A percentile compares a stretch with the other conserved stretches of the same genome.
phyloP scores from a whole-genome alignment of 1,284 basidiomycete genomes.

The Porogramme epimiltina region DNA sequence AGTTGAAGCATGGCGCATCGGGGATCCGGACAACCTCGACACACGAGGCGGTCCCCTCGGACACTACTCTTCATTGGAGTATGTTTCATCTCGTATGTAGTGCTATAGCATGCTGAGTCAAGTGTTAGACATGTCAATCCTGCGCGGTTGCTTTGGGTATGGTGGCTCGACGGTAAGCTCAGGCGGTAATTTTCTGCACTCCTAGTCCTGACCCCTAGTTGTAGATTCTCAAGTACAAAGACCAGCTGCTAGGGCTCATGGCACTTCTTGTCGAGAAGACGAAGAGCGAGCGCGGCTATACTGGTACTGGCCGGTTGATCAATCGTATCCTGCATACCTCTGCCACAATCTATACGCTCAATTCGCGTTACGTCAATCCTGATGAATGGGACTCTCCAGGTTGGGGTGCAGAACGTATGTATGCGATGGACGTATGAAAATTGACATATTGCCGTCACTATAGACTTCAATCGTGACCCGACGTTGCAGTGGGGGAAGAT shows the following conservation, averaged over 20 bases:
- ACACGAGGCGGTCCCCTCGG: conserved; percentile 80
- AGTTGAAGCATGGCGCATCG: conserved; percentile 92
- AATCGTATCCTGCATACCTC: conserved; percentile 80
- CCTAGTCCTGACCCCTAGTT: not conserved
- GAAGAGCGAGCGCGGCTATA: conserved; percentile 90
- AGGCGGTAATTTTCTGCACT: too few relatives aligned
- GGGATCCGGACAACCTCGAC: conserved; percentile 88
- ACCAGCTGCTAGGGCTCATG: conserved; percentile 71
- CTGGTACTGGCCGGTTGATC: conserved; percentile 79
- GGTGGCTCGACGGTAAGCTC: conserved; percentile 60
- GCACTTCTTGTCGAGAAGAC: conserved; percentile 76
- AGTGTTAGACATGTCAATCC: conserved; percentile 71
- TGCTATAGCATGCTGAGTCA: conserved; percentile 4
- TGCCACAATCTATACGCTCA: conserved; percentile 78
- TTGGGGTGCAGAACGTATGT: too few relatives aligned
- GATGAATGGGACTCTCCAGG: conserved; percentile 82
- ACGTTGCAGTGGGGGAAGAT: conserved; percentile 84
- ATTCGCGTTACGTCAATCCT: conserved; percentile 83
- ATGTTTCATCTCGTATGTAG: conserved; percentile 35
- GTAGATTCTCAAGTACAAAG: conserved; percentile 73
- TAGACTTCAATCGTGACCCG: conserved; percentile 76
- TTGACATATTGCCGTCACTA: not conserved
- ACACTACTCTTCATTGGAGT: conserved; percentile 96
- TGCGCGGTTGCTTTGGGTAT: conserved; percentile 79
- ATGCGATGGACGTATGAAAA: too few relatives aligned